Conservation (phyloP, 2,329 filamentous ascomycete species). For the Trichoderma semiorbis region DNA sequence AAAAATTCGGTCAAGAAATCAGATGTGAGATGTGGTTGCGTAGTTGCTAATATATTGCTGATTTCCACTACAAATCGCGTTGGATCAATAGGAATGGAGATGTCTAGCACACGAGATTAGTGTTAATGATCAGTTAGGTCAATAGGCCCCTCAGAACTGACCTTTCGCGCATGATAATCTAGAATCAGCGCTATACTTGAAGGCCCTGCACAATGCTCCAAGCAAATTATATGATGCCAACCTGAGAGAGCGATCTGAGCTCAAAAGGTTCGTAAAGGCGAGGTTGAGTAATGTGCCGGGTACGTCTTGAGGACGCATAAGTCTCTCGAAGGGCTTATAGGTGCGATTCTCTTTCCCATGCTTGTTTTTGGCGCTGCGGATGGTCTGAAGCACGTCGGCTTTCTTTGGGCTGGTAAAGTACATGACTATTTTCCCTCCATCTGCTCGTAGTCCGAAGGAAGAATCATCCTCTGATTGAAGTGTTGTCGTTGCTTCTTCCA, state of each 20-base stretch:
- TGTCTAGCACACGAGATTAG: constrained; percentile 39
- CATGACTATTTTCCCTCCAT: constrained; percentile 69
- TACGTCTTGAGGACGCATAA: constrained; percentile 67
- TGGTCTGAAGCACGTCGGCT: constrained; percentile 59
- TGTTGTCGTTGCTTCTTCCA: constrained; percentile 63
- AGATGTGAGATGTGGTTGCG: constrained; percentile 63
- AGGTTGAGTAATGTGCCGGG: constrained; percentile 67
- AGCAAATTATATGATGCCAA: constrained; percentile 66
- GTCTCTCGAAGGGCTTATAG: constrained; percentile 60
- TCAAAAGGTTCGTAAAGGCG: constrained; percentile 63
- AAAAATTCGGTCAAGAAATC: constrained; percentile 73
- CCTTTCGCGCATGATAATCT: constrained; percentile 61
- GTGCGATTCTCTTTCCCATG: constrained; percentile 60
- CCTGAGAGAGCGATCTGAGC: constrained; percentile 56
- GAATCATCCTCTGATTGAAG: constrained; percentile 64
- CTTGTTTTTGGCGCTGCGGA: constrained; percentile 61
- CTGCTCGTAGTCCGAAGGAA: constrained; percentile 63
- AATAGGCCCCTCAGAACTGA: constrained; percentile 28
- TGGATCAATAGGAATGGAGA: constrained; percentile 61
- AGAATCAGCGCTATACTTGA: constrained; percentile 61
- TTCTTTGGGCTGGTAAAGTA: constrained; percentile 67
- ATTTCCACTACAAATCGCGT: constrained; percentile 63
- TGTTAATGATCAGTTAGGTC: background rate
- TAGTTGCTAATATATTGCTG: constrained; percentile 58
- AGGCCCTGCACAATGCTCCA: constrained; percentile 63